These are phyloP conservation scores for Syncephalastrum monosporum DNA, from an alignment of 371 early-diverging fungal species.

Conservation along the genomic window DNA sequence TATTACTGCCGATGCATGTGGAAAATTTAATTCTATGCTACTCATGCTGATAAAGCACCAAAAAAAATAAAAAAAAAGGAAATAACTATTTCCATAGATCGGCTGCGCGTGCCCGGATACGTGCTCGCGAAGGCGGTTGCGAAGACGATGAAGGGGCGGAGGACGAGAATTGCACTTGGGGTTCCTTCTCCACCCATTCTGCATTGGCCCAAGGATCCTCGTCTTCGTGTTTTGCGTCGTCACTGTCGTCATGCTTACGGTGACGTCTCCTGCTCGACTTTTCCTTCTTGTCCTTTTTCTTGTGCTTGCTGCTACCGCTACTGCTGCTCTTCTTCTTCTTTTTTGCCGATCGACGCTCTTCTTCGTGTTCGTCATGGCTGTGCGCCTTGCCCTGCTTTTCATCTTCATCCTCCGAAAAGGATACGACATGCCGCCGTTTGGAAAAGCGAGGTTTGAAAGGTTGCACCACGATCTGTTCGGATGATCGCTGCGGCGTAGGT, in stretches of 20 bases:
- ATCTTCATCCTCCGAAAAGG: conserved; percentile 33
- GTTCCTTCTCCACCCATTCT: conserved; percentile 23
- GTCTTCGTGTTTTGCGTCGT: conserved; percentile 9
- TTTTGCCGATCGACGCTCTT: conserved; percentile 18
- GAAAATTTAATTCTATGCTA: too few species aligned
- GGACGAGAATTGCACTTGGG: not conserved
- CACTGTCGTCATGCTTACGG: conserved; percentile 3
- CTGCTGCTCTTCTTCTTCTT: conserved; percentile 19
- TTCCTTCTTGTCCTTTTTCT: conserved; percentile 18
- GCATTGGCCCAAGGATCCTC: conserved; percentile 5
- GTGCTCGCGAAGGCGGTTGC: too few species aligned
- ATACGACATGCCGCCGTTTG: conserved; percentile 25
- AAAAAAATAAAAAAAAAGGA: too few species aligned
- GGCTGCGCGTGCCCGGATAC: not conserved
- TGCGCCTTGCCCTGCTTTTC: conserved; percentile 20
- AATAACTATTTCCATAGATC: conserved; percentile 4
- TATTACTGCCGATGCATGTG: too few species aligned
- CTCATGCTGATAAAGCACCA: too few species aligned
- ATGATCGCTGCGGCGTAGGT: conserved; percentile 19
- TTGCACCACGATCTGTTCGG: conserved; percentile 41
- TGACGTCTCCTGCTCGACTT: conserved; percentile 14
- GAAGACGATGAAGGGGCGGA: too few species aligned
- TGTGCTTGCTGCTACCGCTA: conserved; percentile 10
- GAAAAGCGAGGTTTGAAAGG: conserved; percentile 34
- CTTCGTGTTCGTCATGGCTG: conserved; percentile 13